Conservation (phyloP, 768 basidiomycete genomes). For the Serendipita sp. region DNA sequence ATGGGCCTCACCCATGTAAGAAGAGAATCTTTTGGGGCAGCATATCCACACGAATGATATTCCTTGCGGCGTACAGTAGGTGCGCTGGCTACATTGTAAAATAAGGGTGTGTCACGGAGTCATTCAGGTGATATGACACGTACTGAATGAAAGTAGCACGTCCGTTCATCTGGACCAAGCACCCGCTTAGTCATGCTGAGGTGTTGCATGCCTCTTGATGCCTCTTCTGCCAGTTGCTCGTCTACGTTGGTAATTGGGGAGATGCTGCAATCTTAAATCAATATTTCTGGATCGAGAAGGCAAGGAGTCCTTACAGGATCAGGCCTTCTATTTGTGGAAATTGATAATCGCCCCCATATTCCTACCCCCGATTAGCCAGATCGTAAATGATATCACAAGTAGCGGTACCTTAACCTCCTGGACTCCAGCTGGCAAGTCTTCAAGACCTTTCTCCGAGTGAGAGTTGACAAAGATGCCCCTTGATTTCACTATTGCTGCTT, state of each 20-base stretch:
- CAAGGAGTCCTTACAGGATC: constrained; percentile 11
- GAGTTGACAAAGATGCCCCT: constrained; percentile 5
- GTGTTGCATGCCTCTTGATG: constrained; percentile 9
- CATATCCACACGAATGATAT: constrained; percentile 9
- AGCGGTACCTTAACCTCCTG: constrained; percentile 8
- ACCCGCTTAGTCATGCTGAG: constrained; percentile 11
- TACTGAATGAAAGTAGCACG: constrained; percentile 13
- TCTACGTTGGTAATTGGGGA: constrained; percentile 10
- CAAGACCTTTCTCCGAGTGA: neutral
- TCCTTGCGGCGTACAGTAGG: constrained; percentile 13
- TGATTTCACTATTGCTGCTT: constrained; percentile 11
- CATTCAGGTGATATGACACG: neutral
- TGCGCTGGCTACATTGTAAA: constrained; percentile 11
- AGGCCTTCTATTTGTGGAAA: constrained; percentile 11
- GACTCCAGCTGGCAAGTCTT: constrained; percentile 11
- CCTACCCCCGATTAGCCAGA: neutral
- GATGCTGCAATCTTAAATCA: neutral
- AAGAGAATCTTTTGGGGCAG: constrained; percentile 13
- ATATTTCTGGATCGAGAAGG: neutral
- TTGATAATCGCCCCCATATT: constrained; percentile 9
- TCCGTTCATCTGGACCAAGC: constrained; percentile 11
- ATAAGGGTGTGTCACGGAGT: too few relatives aligned
- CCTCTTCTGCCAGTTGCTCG: constrained; percentile 11
- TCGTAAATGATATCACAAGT: neutral
- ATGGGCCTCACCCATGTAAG: constrained; percentile 11